Conservation (phyloP, 164 flowering plant species). For the Litsea cubeba region DNA sequence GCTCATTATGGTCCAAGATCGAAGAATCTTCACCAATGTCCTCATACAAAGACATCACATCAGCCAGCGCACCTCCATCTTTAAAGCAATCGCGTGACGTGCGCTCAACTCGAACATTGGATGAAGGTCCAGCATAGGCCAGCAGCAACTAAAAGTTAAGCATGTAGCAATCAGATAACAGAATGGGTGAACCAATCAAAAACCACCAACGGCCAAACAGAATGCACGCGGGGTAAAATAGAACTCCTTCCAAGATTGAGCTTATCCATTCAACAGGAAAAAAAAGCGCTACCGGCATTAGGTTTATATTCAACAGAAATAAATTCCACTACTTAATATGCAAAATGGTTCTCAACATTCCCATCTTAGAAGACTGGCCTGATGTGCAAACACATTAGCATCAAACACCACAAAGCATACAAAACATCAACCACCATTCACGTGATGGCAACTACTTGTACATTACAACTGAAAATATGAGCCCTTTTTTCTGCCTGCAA, state of each 20-base stretch:
- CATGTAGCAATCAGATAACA: background rate
- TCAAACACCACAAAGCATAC: too few relatives aligned
- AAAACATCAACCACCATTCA: too few relatives aligned
- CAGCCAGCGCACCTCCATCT: conserved; percentile 79
- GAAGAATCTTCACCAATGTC: conserved; percentile 21
- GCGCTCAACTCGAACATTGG: conserved; percentile 77
- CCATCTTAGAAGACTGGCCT: too few relatives aligned
- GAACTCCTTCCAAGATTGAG: background rate
- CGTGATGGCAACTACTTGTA: too few relatives aligned
- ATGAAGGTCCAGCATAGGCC: conserved; percentile 84
- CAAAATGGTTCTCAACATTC: too few relatives aligned
- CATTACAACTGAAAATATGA: too few relatives aligned
- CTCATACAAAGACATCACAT: conserved; percentile 68
- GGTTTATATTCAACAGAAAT: too few relatives aligned
- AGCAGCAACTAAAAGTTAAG: conserved; percentile 45
- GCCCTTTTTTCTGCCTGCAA: too few relatives aligned
- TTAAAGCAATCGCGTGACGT: conserved; percentile 59
- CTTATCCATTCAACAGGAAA: background rate
- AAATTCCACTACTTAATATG: too few relatives aligned
- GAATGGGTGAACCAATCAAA: background rate
- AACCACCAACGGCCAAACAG: background rate
- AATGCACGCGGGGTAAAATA: background rate
- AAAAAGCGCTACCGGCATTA: too few relatives aligned
- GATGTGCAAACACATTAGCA: too few relatives aligned
- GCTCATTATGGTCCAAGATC: conserved; percentile 15